Base-by-base conservation (phyloP, 192 early-diverging fungal species). In the Gamsiella multidivaricata region DNA sequence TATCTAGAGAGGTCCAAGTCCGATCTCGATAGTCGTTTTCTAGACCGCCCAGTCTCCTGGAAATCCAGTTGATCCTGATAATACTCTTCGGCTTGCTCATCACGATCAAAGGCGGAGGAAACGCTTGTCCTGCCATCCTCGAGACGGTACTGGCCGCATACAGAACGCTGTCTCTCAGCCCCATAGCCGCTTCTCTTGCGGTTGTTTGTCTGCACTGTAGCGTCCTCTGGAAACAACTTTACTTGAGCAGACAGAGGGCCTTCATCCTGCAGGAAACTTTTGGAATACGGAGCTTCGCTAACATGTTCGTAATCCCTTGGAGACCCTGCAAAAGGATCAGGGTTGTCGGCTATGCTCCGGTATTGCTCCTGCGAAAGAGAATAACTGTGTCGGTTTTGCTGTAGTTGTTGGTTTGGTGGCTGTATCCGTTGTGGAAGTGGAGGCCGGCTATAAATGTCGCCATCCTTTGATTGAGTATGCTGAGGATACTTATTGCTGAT, bases 121-220 rank as follows among this genome's bases (percentile, higher is more conserved):
- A 34, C 56, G n/a, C 31, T 31, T 5, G 39, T 46, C 18, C 20
- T 33, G 9, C 23, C 53, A 56, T 66, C 53, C 3, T 43, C 64
- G 1, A 17, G 42, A 37, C 42, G 26, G 52, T 54, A 32, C n/a
- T 17, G 15, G 14, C 29, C 57, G 10, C 43, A 37, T 36, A 49
- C 42, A 11, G 49, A 62, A 0, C 20, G 33, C 3, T 50, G 51
- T 32, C 67, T 76, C 42, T 66, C 57, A 37, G 60, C 49, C 10
- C 72, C 72, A 20, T 65, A 67, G 28, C 52, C 67, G 45, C 43
- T 54, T 56, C 72, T 51, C 31, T 76, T 67, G 20, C 65, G 34
- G 12, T 28, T 36, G 36, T 52, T 66, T 29, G 29, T 54, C 33
- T 50, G 62, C 1, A 34, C 14, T 17, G 55, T 37, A 1, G 45